Evolutionary conservation across 83 land plant genomes (phyloP).

Genomic region (Picea mariana): DNA sequence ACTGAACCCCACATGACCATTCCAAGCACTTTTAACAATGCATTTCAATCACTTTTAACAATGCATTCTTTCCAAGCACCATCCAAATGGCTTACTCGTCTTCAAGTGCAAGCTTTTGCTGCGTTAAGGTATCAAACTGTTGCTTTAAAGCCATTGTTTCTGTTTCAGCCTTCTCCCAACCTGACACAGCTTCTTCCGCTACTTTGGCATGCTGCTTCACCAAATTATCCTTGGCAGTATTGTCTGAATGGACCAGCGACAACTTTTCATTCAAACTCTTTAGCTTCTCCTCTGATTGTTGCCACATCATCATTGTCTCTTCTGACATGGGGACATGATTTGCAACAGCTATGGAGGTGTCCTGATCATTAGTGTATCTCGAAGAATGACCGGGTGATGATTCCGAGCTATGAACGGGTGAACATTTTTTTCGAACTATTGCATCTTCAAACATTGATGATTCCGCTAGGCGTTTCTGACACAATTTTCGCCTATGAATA

Average conservation of each 20-base stretch:
- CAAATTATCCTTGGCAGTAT: conserved; percentile 73
- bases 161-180: conserved; percentile 93
- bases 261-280: conserved; percentile 61
- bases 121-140: conserved; percentile 58
- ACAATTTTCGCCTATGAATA: too few relatives aligned
- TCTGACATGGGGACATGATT: conserved; percentile 44
- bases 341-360: conserved; percentile 21
- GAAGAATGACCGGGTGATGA: conserved; percentile 62
- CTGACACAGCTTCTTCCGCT: conserved; percentile 82
- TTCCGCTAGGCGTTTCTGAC: too few relatives aligned
- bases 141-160: conserved; percentile 62
- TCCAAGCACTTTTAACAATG: too few relatives aligned
- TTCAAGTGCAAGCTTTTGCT: conserved; percentile 64
- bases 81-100: too few relatives aligned
- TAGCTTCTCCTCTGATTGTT: conserved; percentile 39
- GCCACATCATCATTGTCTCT: conserved; percentile 42
- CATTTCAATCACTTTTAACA: too few relatives aligned
- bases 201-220: conserved; percentile 91
- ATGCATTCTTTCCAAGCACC: too few relatives aligned
- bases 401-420: too few relatives aligned
- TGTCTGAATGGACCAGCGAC: conserved; percentile 60
- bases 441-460: too few relatives aligned
- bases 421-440: too few relatives aligned
- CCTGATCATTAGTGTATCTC: conserved; percentile 64
- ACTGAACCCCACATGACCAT: too few relatives aligned